These are phyloP conservation scores for Phytophthora ohioensis DNA, from an alignment of 352 stramenopile genomes.

Conservation along the genomic window DNA sequence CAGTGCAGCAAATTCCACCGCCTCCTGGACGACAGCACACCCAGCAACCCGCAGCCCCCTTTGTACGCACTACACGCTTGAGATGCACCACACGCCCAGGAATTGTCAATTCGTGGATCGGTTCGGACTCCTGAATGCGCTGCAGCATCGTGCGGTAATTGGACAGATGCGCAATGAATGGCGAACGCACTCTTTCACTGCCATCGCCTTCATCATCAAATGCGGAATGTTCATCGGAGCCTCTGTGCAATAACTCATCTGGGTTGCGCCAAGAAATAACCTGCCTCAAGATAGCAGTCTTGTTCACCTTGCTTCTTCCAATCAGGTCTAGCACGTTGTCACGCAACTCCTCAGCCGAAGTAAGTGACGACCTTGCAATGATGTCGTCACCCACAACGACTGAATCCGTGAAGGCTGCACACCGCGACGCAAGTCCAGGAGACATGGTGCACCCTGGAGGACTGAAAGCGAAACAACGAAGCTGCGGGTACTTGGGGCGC, in stretches of 20 bases:
- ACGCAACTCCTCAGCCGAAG: constrained; percentile 75
- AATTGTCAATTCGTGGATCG: constrained; percentile 83
- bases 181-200: constrained; percentile 41
- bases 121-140: constrained; percentile 83
- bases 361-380: constrained; percentile 81
- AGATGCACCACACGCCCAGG: constrained; percentile 82
- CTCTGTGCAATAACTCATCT: constrained; percentile 69
- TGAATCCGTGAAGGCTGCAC: constrained; percentile 72
- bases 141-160: constrained; percentile 90
- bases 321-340: constrained; percentile 89
- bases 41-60: constrained; percentile 65
- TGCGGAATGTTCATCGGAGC: constrained; percentile 35
- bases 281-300: constrained; percentile 82
- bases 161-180: constrained; percentile 69
- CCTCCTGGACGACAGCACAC: constrained; percentile 83
- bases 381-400: constrained; percentile 89
- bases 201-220: constrained; percentile 34
- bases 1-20: constrained; percentile 83
- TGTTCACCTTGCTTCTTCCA: constrained; percentile 86
- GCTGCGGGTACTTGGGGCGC: constrained; percentile 76
- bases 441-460: constrained; percentile 86
- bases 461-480: constrained; percentile 85
- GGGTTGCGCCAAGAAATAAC: constrained; percentile 82
- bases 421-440: constrained; percentile 64
- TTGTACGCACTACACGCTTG: constrained; percentile 55